Evolutionary conservation across 2,329 filamentous ascomycete genomes (phyloP), one percentile per base, ranked within the genome.

Genomic region (Calonectria montana): DNA sequence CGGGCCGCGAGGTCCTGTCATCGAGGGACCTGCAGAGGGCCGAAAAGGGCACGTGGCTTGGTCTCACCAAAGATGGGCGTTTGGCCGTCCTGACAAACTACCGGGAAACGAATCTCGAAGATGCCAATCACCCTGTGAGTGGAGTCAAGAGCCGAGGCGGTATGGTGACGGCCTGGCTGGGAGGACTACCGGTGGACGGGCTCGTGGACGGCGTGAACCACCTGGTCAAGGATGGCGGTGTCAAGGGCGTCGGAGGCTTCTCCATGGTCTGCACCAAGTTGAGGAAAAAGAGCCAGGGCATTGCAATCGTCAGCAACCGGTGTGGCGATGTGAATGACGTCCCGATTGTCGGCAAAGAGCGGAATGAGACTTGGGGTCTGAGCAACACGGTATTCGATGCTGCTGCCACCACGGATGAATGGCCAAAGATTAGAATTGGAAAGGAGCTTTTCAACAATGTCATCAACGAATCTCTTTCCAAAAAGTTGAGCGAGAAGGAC

Each of bases 1-100:
- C 85, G 37, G 84, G 85, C 16, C 73, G 82, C 48, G 75, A 86
- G 69, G 84, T 92, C 64, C 86, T 93, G 35, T 92, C 90, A 7
- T 86, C 91, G 23, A 86, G 90, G 69, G 91, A 93, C 80, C 86
- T 92, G 15, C 89, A 91, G 78, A 87, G 91, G 39, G 84, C 86
- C 55, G 90, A 92, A 76, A 87, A 88, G 75, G 91, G 91, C 41
- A 93, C 91, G 16, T 93, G 91, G 91, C 84, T 93, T 41, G 91
- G 91, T 69, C 85, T 93, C 72, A 91, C 88, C 57, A 87, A 87
- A 75, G 82, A 86, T 3, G 91, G 91, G 15, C 87, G 89, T 69
- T 85, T 93, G 67, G 91, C 91, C 10, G 88, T 92, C 15, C 85
- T 93, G 70, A 93, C 91, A 68, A 93, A 93, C 83, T 93, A 91